A percentile compares a stretch with the other conserved stretches of the same genome.
Evolutionary conservation across 257 asterid genomes (phyloP).

Genomic region (Solanum corneliomulleri): DNA sequence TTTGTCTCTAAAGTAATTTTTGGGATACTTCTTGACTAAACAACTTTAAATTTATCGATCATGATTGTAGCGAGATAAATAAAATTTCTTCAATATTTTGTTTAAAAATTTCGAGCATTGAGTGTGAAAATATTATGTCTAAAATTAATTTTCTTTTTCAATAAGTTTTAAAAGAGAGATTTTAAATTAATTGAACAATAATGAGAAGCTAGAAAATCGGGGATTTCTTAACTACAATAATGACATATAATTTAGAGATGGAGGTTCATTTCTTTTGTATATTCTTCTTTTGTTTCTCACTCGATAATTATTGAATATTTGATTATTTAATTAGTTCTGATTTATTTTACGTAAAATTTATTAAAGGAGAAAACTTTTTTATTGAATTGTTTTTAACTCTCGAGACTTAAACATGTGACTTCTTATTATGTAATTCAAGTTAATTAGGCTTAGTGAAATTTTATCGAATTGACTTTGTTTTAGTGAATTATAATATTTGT

Average conservation of each 20-base stretch:
- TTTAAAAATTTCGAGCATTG: accelerated
- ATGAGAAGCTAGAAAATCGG: neutral
- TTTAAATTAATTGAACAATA: neutral
- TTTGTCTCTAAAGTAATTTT: neutral
- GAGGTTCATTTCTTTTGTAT: neutral
- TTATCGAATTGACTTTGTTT: no score
- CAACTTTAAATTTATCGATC: neutral
- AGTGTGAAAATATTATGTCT: neutral
- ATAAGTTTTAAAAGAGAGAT: neutral
- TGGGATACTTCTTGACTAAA: neutral
- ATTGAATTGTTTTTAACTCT: no score
- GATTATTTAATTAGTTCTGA: neutral
- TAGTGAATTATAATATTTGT: neutral
- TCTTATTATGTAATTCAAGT: neutral
- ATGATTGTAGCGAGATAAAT: accelerated
- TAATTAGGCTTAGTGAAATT: no score
- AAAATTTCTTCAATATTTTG: neutral
- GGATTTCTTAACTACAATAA: neutral
- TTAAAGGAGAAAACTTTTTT: neutral
- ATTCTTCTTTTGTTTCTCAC: neutral
- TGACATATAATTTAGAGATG: neutral
- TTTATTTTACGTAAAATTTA: accelerated
- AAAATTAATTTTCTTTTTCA: accelerated
- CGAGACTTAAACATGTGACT: neutral
- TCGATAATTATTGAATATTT: neutral